Percentiles rank a stretch among this genome's conserved stretches.
These are phyloP conservation scores for Pleurotus cornucopiae DNA, from an alignment of 768 basidiomycete species.

Conservation along the genomic window DNA sequence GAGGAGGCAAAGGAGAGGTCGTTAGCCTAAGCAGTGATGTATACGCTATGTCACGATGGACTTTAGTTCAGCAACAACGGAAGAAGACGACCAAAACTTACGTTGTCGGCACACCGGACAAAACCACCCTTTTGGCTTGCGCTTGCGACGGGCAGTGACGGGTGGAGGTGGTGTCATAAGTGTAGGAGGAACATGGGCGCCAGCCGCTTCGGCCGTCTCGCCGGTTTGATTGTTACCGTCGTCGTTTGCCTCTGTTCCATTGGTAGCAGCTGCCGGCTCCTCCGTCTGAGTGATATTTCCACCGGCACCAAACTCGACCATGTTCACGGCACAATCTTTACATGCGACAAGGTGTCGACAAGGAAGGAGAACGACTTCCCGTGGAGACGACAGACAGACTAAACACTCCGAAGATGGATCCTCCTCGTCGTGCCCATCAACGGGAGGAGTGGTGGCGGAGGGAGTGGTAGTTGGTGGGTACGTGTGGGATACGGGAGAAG, in stretches of 20 bases:
- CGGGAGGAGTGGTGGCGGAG: conserved; percentile 5
- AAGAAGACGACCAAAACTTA: conserved; percentile 35
- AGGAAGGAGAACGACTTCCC: conserved; percentile 90
- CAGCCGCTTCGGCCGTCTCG: conserved; percentile 18
- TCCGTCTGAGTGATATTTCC: conserved; percentile 71
- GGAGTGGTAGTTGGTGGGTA: conserved; percentile 38
- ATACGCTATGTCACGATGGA: conserved; percentile 51
- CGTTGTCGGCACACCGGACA: conserved; percentile 96
- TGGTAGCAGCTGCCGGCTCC: conserved; percentile 28
- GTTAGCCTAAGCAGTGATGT: conserved; percentile 85
- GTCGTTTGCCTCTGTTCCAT: conserved; percentile 17
- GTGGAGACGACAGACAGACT: conserved; percentile 81
- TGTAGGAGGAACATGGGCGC: conserved; percentile 9
- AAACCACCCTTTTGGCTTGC: conserved; percentile 96
- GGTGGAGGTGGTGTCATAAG: conserved; percentile 11
- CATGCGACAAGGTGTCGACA: conserved; percentile 95
- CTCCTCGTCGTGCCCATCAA: conserved; percentile 41
- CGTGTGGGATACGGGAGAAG: conserved; percentile 37
- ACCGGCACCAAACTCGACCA: conserved; percentile 96
- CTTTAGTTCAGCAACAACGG: conserved; percentile 1
- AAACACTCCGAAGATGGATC: conserved; percentile 87
- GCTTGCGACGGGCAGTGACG: conserved; percentile 56
- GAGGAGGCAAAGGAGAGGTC: conserved; percentile 49
- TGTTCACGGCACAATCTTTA: conserved; percentile 92
- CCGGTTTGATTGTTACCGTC: conserved; percentile 21